These are phyloP conservation scores for Aurinia saxatilis DNA, from an alignment of 345 rosid species.

Conservation along the genomic window DNA sequence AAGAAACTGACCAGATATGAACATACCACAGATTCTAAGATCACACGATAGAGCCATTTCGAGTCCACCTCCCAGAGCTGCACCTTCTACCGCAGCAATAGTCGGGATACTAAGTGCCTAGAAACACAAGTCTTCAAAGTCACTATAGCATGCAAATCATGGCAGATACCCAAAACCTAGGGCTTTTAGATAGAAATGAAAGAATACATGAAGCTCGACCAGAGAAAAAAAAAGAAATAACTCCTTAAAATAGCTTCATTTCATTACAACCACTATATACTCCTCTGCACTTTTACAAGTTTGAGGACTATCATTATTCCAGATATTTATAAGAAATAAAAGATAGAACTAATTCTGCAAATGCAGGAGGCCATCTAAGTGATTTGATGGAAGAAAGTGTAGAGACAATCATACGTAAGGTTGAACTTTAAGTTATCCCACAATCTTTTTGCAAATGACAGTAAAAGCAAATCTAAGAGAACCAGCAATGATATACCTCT, in stretches of 20 bases:
- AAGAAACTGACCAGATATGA: neutral
- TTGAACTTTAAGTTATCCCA: neutral
- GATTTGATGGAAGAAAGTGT: neutral
- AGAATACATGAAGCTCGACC: neutral
- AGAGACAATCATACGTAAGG: neutral
- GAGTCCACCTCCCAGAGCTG: slow-evolving; percentile 93
- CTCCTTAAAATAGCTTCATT: neutral
- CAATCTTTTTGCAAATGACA: neutral
- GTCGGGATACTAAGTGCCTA: slow-evolving; percentile 72
- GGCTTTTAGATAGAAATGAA: neutral
- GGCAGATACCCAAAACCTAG: neutral
- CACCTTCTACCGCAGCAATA: slow-evolving; percentile 88
- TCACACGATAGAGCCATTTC: slow-evolving; percentile 95
- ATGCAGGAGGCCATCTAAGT: neutral
- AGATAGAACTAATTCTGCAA: neutral
- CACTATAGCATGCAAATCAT: neutral
- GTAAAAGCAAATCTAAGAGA: neutral
- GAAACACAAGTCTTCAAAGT: slow-evolving; percentile 15
- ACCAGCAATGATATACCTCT: slow-evolving; percentile 44
- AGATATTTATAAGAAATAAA: neutral
- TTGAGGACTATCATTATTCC: neutral
- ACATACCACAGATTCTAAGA: slow-evolving; percentile 79
- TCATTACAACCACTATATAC: neutral
- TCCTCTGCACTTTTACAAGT: neutral
- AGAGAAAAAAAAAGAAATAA: neutral